These are phyloP conservation scores for Hansenula lynferdii DNA, from an alignment of 1,139 yeast genomes.

Conservation along the genomic window DNA sequence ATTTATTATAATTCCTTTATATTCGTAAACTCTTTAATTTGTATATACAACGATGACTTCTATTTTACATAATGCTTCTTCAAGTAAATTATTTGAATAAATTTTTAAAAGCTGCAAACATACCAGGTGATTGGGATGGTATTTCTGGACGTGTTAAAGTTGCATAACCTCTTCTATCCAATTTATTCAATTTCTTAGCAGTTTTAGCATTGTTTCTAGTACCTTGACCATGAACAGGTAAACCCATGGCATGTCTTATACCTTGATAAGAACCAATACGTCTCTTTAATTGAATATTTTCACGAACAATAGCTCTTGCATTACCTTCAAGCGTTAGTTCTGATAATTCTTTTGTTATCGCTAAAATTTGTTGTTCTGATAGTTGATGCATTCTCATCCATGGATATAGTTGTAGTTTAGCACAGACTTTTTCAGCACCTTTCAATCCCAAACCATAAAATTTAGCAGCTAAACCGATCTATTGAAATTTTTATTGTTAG, in stretches of 20 bases:
- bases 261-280: constrained; percentile 85
- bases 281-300: constrained; percentile 77
- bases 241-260: constrained; percentile 79
- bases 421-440: constrained; percentile 76
- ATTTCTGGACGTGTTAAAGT: constrained; percentile 10
- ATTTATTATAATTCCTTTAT: neutral
- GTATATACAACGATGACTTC: neutral
- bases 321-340: constrained; percentile 83
- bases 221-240: constrained; percentile 92
- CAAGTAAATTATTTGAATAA: too few species aligned
- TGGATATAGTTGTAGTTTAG: constrained; percentile 88
- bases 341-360: constrained; percentile 81
- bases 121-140: neutral
- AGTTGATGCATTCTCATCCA: constrained; percentile 92
- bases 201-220: constrained; percentile 89
- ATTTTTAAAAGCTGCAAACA: constrained; percentile 1
- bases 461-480: constrained; percentile 74
- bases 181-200: constrained; percentile 78
- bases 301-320: constrained; percentile 70
- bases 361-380: constrained; percentile 81
- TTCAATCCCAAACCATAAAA: constrained; percentile 81
- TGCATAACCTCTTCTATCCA: constrained; percentile 54
- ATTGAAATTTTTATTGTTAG: too few species aligned
- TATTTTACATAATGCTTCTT: neutral
- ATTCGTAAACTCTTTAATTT: neutral